Percentiles rank a stretch among this genome's conserved stretches.
These are phyloP conservation scores for Allium sativum DNA, from an alignment of 106 monocot species.

Conservation along the genomic window DNA sequence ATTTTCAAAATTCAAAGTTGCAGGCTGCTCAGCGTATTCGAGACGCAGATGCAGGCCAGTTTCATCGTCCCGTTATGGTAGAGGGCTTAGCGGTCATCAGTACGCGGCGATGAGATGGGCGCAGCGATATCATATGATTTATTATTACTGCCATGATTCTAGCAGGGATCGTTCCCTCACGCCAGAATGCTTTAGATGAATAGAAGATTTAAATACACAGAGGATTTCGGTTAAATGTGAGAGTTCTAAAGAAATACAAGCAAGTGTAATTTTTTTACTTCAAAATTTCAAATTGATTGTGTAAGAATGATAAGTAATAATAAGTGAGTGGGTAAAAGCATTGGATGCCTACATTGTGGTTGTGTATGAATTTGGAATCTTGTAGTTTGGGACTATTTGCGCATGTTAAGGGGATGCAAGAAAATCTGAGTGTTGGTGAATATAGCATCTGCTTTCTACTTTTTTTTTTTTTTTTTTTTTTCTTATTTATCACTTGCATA, in stretches of 20 bases:
- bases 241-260: neutral
- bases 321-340: neutral
- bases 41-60: slow-evolving; percentile 29
- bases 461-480: too few relatives aligned
- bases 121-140: slow-evolving; percentile 58
- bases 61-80: slow-evolving; percentile 28
- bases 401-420: too few relatives aligned
- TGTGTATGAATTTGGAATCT: neutral
- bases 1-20: slow-evolving; percentile 33
- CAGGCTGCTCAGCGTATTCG: slow-evolving; percentile 41
- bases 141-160: slow-evolving; percentile 64
- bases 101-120: slow-evolving; percentile 58
- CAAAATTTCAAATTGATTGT: neutral
- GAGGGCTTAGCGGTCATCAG: slow-evolving; percentile 41
- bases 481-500: too few relatives aligned
- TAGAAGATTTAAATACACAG: neutral
- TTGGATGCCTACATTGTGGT: neutral
- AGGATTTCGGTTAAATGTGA: neutral
- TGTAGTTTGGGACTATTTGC: neutral
- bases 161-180: slow-evolving; percentile 62
- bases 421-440: too few relatives aligned
- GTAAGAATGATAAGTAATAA: slow-evolving; percentile 8
- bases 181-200: slow-evolving; percentile 41
- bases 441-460: too few relatives aligned
- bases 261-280: slow-evolving; percentile 21